Percentiles rank a stretch among this genome's conserved stretches.
These are phyloP conservation scores for Sporothrix dimorphospora DNA, from an alignment of 2,329 filamentous ascomycete species.

Conservation along the genomic window DNA sequence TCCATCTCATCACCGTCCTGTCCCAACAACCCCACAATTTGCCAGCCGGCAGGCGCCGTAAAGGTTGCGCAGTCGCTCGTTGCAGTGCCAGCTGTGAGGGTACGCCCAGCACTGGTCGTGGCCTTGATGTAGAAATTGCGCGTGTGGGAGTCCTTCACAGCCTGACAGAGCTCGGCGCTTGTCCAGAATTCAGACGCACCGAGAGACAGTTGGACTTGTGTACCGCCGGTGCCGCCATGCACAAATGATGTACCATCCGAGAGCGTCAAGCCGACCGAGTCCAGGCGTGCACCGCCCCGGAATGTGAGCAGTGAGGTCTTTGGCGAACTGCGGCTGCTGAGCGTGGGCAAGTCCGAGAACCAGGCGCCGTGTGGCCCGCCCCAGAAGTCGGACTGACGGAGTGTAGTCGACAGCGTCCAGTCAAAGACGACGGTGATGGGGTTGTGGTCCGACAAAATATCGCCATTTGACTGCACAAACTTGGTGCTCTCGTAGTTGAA, in stretches of 20 bases:
- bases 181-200: conserved; percentile 53
- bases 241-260: conserved; percentile 51
- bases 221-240: conserved; percentile 60
- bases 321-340: conserved; percentile 40
- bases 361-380: conserved; percentile 56
- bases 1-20: conserved; percentile 60
- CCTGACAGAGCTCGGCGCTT: conserved; percentile 54
- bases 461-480: conserved; percentile 62
- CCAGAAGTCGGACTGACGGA: conserved; percentile 51
- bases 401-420: conserved; percentile 44
- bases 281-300: conserved; percentile 53
- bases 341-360: conserved; percentile 57
- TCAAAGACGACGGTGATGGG: conserved; percentile 61
- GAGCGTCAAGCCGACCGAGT: conserved; percentile 54
- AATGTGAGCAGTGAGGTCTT: conserved; percentile 47
- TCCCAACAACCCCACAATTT: conserved; percentile 58
- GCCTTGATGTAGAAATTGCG: conserved; percentile 60
- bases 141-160: conserved; percentile 49
- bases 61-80: conserved; percentile 53
- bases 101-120: conserved; percentile 54
- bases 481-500: conserved; percentile 59
- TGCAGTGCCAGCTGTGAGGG: conserved; percentile 48
- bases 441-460: conserved; percentile 66
- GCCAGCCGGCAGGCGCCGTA: conserved; percentile 53
- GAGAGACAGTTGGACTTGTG: conserved; percentile 48